Base-by-base conservation (phyloP, 2,329 filamentous ascomycete genomes). In the Tetracladium maxilliforme region DNA sequence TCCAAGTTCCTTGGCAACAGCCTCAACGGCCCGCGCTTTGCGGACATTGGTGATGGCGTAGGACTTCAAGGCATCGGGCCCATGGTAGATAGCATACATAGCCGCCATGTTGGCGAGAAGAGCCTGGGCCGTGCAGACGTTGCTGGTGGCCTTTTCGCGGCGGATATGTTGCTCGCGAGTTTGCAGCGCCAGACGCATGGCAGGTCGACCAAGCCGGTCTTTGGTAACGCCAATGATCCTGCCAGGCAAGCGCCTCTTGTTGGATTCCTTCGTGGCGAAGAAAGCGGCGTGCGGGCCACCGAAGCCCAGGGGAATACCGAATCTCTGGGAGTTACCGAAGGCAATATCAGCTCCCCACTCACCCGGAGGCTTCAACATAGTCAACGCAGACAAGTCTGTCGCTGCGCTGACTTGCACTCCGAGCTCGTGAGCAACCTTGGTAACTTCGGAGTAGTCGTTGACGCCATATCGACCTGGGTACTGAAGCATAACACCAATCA, bases 241-340 rank as follows among this genome's bases (percentile, higher is more conserved):
- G 21, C 86, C 87, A 5, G 87, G 87, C 34, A 94, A 87, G 56
- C 92, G 92, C 31, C 87, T 70, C 69, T 94, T 94, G 56, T 87
- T 73, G 52, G 87, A 82, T 24, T 94, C 86, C 27, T 71, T 71
- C 27, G 86, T 84, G 12, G 87, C 81, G 48, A 95, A 94, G 66
- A 95, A 95, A 11, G 86, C 87, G 14, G 87, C 87, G 44, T 94
- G 87, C n/a, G 87, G 87, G 12, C 87, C 87, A 42, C 87, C 87
- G 40, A 76, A 92, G 24, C 87, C 87, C 45, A 94, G 71, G 3
- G 87, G 86, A 9, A 95, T 81, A 48, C 87, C 87, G 33, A 94
- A 79, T 30, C 87, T 65, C 56, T 95, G 87, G 10, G 87, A 75
- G 43, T 77, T 93, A 37, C 87, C 87, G 45, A 95, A 92, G 5